phyloP scores from a whole-genome alignment of 2,329 filamentous ascomycete species.

The Setomelanomma holmii region DNA sequence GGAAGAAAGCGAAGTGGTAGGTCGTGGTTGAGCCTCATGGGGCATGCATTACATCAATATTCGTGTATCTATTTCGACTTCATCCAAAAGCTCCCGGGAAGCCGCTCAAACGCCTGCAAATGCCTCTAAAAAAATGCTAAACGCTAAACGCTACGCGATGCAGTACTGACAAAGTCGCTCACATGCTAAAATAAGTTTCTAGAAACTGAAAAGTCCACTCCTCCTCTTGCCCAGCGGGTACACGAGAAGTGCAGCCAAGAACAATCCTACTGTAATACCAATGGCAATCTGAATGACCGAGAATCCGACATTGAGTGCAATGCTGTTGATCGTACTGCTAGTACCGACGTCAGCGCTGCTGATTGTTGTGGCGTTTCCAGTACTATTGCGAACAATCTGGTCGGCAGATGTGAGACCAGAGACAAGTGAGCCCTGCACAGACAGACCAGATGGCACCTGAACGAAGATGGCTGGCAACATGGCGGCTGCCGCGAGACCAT shows the following conservation, averaged over 20 bases:
- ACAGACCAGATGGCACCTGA: constrained; percentile 66
- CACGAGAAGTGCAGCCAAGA: constrained; percentile 56
- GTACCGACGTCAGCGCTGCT: constrained; percentile 31
- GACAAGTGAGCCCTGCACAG: constrained; percentile 64
- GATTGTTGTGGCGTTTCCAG: constrained; percentile 52
- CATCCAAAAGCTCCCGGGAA: neutral
- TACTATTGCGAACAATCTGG: constrained; percentile 59
- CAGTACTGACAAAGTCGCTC: constrained; percentile 9
- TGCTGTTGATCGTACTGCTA: constrained; percentile 46
- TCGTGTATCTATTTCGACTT: neutral
- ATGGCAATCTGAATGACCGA: constrained; percentile 59
- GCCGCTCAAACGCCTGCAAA: neutral
- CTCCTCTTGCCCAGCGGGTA: constrained; percentile 59
- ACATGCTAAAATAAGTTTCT: constrained; percentile 1
- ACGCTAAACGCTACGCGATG: neutral
- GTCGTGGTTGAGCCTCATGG: neutral
- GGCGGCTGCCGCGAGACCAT: constrained; percentile 81
- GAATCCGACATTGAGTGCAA: constrained; percentile 58
- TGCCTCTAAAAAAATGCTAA: neutral
- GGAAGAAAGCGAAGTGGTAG: too few species aligned
- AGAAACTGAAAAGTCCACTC: constrained; percentile 48
- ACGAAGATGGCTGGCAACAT: constrained; percentile 88
- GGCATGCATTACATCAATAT: neutral
- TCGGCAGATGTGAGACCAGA: constrained; percentile 64
- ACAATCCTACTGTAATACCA: constrained; percentile 59